Base-by-base conservation (phyloP, 768 basidiomycete genomes). In the Psilocybe cyanescens region DNA sequence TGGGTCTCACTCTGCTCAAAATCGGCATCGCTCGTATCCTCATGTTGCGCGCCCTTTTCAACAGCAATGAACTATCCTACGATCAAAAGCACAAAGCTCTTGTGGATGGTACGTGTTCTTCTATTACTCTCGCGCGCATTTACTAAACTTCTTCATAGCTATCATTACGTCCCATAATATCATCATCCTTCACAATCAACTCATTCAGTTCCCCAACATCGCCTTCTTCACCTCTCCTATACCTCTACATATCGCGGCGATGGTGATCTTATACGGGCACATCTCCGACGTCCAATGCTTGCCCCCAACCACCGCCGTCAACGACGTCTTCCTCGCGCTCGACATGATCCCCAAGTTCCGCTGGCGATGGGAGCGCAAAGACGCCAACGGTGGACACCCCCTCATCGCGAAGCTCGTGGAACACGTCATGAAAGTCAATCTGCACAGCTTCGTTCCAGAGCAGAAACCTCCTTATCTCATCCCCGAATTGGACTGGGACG, bases 311-410 rank as follows among this genome's bases (percentile, higher is more conserved):
- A 83, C 85, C 41, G 91, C 89, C 41, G 77, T 91, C 30, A 90
- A 94, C 74, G 93, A 95, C 68, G 83, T 95, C 39, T 91, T 90
- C 87, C 85, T 92, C 72, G 93, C 93, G 30, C 86, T 95, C 19
- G 89, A 94, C 72, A 91, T 94, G 86, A 84, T 94, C 9, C 93
- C 93, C 2, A 88, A 88, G 33, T 91, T 94, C 83, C 87, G 93
- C 54, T 95, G 93, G 93, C 87, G 93, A 63, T 95, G 93, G 93
- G 91, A 93, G 69, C 85, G 93, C 55, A 92, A 89, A 71, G 92
- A 94, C 69, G 74, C 85, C 57, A 87, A 87, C 47, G 91, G 90
- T 47, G 88, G 87, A 1, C 91, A 93, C 67, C 92, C 93, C n/a
- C 84, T 94, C 55, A 92, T 94, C 61, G 85, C 90, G 12, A 89